Base-by-base conservation (phyloP, 2,329 filamentous ascomycete species). In the Gliomastix tumulicola region DNA sequence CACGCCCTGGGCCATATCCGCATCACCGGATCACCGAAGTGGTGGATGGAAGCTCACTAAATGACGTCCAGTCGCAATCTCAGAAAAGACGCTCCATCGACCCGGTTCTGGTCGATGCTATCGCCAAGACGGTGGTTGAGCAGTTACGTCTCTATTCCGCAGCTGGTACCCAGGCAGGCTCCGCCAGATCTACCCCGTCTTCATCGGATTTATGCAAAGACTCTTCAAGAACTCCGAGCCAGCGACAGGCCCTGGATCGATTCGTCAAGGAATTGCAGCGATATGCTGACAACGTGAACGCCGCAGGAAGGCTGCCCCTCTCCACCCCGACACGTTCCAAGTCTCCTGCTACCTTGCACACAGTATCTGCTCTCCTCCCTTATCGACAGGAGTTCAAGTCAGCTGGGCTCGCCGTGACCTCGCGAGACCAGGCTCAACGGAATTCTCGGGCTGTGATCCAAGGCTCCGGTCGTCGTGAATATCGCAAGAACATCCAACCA, bases 331-430 rank as follows among this genome's bases (percentile, higher is more conserved):
- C 63, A 34, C 56, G 41, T 21, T 44, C 62, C 2, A 56, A 59
- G 11, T 68, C 67, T 4, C 58, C 52, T n/a, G 45, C 51, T 34
- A 75, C 65, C 30, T 54, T 67, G 32, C 63, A 66, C 40, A 78
- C 75, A 3, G 60, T 79, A 15, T 61, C 66, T 19, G 70, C 68
- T 21, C 54, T 79, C 4, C 49, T 75, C 19, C 74, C 74, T 3
- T 79, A 69, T 46, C 66, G 63, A 32, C 56, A 65, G 5, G 65
- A 79, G 41, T 76, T 79, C 42, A 58, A 57, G 38, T 63, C 63
- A 39, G 73, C 69, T 37, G 72, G 74, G 2, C 59, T 79, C 34
- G 72, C 74, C 3, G 67, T 79, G 2, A 78, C 75, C 10, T 76
- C 74, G 23, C 54, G 54, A 32, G 42, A 59, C 43, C 41, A 74